Conservation (phyloP, 2,329 filamentous ascomycete species). For the Nannizziopsis arthrosporioides region DNA sequence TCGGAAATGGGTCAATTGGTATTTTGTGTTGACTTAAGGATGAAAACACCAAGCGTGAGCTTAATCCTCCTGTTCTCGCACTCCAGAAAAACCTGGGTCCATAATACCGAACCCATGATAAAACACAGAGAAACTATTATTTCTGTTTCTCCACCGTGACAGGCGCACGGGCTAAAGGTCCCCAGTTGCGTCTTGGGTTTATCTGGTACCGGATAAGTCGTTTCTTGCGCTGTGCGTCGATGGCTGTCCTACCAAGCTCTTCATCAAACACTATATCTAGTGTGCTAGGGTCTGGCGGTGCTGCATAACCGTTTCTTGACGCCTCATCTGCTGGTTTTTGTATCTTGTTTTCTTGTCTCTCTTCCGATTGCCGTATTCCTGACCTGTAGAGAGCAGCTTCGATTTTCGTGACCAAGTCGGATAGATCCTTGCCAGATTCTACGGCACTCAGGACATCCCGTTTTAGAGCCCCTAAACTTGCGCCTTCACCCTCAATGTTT, state of each 20-base stretch:
- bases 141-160: neutral
- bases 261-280: conserved; percentile 69
- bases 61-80: too few relatives aligned
- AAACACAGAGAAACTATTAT: neutral
- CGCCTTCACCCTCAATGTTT: conserved; percentile 22
- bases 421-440: conserved; percentile 25
- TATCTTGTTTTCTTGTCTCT: neutral
- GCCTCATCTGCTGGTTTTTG: neutral
- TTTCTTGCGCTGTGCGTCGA: conserved; percentile 40
- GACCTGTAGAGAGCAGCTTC: conserved; percentile 36
- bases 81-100: too few relatives aligned
- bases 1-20: too few relatives aligned
- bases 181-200: conserved; percentile 90
- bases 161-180: conserved; percentile 53
- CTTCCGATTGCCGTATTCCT: conserved; percentile 19
- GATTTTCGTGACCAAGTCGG: conserved; percentile 32
- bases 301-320: neutral
- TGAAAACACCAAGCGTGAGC: too few relatives aligned
- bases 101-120: neutral
- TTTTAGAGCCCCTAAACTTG: conserved; percentile 24
- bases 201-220: conserved; percentile 76
- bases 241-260: conserved; percentile 55
- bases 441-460: conserved; percentile 28
- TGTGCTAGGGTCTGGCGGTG: conserved; percentile 26
- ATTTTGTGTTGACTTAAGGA: too few relatives aligned